Base-by-base conservation (phyloP, 139 green algal genomes). In the Ulvella scutata region DNA sequence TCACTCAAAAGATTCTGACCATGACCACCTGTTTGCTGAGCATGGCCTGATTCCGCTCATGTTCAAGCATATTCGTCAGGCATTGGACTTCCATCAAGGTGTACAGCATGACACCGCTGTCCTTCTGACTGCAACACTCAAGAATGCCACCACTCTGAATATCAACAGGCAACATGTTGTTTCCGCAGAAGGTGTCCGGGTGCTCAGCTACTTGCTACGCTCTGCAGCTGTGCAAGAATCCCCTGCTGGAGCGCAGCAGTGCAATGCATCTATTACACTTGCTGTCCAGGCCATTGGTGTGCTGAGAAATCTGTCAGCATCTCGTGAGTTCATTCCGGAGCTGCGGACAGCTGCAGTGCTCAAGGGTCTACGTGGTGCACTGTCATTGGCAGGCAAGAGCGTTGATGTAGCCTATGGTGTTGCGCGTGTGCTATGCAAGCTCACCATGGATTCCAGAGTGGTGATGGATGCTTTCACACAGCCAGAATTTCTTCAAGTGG, bases 241-340 rank as follows among this genome's bases (percentile, higher is more conserved):
- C 51, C 51, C 4, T 67, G n/a, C 33, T n/a, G 6, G 10, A 6
- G 9, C 17, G 2, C 51, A 26, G 10, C 51, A 67, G 9, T 67
- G 51, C 2, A 67, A 67, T 34, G 51, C 51, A 67, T n/a, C 51
- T 10, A 67, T 23, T 6, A 67, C 51, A 9, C 51, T 67, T 67
- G 51, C 51, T 36, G 51, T 67, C n/a, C 51, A 67, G 33, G 51
- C 51, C 51, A 67, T 67, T 67, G 51, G 51, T 67, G 51, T 67
- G 31, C n/a, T 67, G 9, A n/a, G 51, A n/a, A 67, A 67, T 26
- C 51, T 67, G 9, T n/a, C 51, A 31, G 51, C 51, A 23, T 67
- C 51, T 6, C 51, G 33, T 36, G 51, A 67, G 51, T 26, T 67
- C 33, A 9, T 67, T n/a, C 51, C 31, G 4, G 20, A 13, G 7